Evolutionary conservation across 768 basidiomycete species (phyloP).

Genomic region (Xerocomus potaroensis): DNA sequence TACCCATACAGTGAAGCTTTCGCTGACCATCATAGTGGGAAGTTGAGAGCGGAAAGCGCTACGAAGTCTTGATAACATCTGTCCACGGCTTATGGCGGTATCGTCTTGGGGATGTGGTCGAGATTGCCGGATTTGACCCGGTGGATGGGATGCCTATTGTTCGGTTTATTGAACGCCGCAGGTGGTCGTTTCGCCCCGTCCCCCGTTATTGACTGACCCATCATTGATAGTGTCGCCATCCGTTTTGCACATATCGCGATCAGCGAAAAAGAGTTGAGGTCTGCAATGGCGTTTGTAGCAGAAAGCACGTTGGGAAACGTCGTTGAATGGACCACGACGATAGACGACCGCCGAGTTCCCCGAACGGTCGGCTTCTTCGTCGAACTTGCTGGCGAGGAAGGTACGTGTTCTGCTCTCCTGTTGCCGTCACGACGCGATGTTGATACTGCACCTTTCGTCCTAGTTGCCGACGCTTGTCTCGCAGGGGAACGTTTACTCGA

Average conservation of each 20-base stretch:
- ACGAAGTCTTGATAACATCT: constrained; percentile 20
- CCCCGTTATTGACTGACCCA: neutral
- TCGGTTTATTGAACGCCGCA: constrained; percentile 12
- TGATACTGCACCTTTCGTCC: too few relatives aligned
- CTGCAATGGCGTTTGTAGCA: neutral
- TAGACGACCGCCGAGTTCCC: constrained; percentile 4
- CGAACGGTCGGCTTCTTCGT: constrained; percentile 14
- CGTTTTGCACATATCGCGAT: constrained; percentile 13
- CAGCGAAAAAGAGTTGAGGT: constrained; percentile 10
- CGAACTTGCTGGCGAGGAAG: constrained; percentile 6
- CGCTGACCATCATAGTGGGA: constrained; percentile 11
- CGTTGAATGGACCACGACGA: constrained; percentile 14
- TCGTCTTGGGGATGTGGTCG: constrained; percentile 18
- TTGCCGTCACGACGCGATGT: too few relatives aligned
- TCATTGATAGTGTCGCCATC: neutral
- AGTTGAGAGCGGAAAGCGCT: constrained; percentile 7
- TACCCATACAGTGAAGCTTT: neutral
- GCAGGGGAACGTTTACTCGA: constrained; percentile 8
- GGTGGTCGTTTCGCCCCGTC: neutral
- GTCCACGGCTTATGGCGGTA: constrained; percentile 21
- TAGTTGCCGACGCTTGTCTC: neutral
- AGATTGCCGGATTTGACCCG: constrained; percentile 18
- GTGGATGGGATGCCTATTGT: constrained; percentile 17
- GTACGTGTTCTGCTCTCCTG: neutral
- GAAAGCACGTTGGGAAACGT: neutral